Percentiles rank a stretch among this genome's conserved stretches.
phyloP scores from a whole-genome alignment of 495 filamentous ascomycete genomes.

The Neurospora discreta region DNA sequence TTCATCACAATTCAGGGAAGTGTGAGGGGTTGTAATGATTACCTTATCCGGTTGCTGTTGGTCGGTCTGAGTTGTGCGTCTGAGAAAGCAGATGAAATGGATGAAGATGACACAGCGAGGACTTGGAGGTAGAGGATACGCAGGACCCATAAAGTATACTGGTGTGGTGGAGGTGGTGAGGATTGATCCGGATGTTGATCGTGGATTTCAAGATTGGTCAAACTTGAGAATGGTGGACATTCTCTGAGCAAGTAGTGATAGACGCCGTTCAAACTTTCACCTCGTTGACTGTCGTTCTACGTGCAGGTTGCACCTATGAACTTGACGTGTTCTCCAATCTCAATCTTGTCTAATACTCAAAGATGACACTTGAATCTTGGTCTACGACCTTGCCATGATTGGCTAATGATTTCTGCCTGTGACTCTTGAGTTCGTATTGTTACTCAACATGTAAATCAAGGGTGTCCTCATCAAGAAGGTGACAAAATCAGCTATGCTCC shows the following conservation, averaged over 20 bases:
- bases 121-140: background rate
- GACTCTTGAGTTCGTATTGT: background rate
- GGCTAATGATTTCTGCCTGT: background rate
- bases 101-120: background rate
- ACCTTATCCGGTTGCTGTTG: background rate
- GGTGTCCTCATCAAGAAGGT: background rate
- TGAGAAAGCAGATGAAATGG: background rate
- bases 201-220: background rate
- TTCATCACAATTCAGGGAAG: background rate
- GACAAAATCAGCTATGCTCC: background rate
- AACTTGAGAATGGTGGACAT: background rate
- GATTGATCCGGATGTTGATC: background rate
- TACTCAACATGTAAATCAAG: background rate
- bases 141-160: background rate
- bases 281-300: background rate
- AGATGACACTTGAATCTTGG: background rate
- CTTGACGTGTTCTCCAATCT: background rate
- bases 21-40: background rate
- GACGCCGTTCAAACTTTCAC: background rate
- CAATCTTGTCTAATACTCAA: background rate
- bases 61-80: background rate
- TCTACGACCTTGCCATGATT: background rate
- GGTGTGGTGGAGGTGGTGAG: background rate
- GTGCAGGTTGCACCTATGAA: background rate
- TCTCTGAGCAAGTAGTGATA: background rate